Conservation (phyloP, 495 filamentous ascomycete genomes). For the Cercophora samala region DNA sequence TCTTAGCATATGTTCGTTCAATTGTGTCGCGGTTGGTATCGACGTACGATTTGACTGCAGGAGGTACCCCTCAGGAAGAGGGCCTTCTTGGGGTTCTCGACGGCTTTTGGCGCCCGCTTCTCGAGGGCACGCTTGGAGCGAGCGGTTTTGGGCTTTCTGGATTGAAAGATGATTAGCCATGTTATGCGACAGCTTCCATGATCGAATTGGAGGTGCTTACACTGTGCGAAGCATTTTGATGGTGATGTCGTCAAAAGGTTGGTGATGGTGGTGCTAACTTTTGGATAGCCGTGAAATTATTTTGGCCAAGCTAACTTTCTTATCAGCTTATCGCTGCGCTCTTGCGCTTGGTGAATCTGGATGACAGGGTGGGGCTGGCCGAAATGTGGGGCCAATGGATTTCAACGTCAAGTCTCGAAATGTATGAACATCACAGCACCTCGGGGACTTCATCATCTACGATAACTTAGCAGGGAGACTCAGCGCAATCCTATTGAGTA, state of each 20-base stretch:
- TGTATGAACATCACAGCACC: too few species aligned
- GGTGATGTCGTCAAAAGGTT: not conserved
- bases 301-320: not conserved
- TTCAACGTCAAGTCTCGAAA: not conserved
- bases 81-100: conserved; percentile 82
- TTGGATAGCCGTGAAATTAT: not conserved
- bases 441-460: too few species aligned
- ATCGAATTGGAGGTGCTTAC: conserved; percentile 13
- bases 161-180: not conserved
- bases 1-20: not conserved
- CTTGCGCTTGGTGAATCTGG: not conserved
- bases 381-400: not conserved
- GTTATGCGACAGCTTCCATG: not conserved
- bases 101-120: conserved; percentile 79
- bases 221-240: conserved; percentile 36
- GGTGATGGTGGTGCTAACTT: not conserved
- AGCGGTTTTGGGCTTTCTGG: conserved; percentile 85
- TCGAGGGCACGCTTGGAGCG: conserved; percentile 92
- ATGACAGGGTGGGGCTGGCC: not conserved
- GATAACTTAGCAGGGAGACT: too few species aligned
- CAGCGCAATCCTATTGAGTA: too few species aligned
- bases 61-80: conserved; percentile 82
- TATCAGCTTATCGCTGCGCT: not conserved
- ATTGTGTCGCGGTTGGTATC: not conserved
- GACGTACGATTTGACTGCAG: conserved; percentile 63